phyloP scores from a whole-genome alignment of 371 early-diverging fungal species.

The Apophysomyces sp. region DNA sequence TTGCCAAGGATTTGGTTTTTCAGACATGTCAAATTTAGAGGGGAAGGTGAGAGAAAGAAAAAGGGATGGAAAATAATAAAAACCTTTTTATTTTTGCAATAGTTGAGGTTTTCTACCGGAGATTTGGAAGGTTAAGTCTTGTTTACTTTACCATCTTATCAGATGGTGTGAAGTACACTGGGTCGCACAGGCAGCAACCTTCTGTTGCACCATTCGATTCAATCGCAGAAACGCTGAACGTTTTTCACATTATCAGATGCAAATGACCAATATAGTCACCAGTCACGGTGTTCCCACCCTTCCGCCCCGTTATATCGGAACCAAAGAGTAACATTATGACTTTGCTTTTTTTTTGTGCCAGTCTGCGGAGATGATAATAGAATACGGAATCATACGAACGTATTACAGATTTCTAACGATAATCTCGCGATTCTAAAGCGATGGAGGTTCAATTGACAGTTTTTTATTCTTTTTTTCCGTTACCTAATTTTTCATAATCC shows the following conservation, averaged over 20 bases:
- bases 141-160: neutral
- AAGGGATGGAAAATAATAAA: neutral
- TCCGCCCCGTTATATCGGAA: constrained; percentile 1
- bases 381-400: neutral
- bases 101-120: neutral
- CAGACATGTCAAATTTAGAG: neutral
- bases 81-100: neutral
- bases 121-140: neutral
- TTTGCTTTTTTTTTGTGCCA: neutral
- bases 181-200: neutral
- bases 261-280: neutral
- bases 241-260: constrained; percentile 7
- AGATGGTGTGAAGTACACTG: constrained; percentile 1
- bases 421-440: neutral
- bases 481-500: neutral
- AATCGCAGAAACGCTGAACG: neutral
- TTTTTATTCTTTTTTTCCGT: neutral
- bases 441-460: neutral
- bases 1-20: neutral
- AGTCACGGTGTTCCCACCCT: neutral
- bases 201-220: neutral
- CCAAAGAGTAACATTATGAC: neutral
- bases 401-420: neutral
- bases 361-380: neutral
- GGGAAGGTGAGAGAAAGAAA: neutral